Evolutionary conservation across 2,329 filamentous ascomycete genomes (phyloP), one percentile per base, ranked within the genome.

Genomic region (Fusarium scirpi): DNA sequence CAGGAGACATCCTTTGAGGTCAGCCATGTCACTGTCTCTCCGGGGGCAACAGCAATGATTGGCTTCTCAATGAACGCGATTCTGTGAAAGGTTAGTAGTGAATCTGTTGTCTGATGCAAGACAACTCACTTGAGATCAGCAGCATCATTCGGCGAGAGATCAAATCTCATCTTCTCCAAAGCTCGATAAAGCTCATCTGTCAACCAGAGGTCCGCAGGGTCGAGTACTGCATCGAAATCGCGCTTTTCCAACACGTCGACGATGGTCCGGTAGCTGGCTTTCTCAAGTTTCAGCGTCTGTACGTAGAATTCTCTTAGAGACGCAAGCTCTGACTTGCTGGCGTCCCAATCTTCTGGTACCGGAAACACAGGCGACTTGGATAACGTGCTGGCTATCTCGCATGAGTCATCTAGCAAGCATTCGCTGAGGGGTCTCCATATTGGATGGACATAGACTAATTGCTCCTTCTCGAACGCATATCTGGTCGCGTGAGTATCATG

Each of bases 401-500:
- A 58, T 48, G 68, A 46, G 45, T 73, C 62, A 18, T 74, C 71
- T 38, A 74, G 40, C 4, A 74, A 34, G 20, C 71, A 74, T 58
- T 74, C 63, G 32, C 71, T 74, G 6, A 69, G 69, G 5, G 70
- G 67, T 56, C 68, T 71, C 71, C 71, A 74, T 64, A 65, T 72
- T 22, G 70, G 70, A 7, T 72, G 62, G 40, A 72, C 30, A 18
- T 73, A 72, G 40, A 72, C 54, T 29, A 72, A 51, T 40, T 73
- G 67, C 18, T 72, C 70, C n/a, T 65, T 74, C 27, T 74, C 71
- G 25, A 74, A 74, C 13, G 41, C 40, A 15, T 60, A 48, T 18
- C 63, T 70, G 25, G 11, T 60, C 9, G 24, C 16, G 57, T 70
- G 5, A 70, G 58, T 27, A 43, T 34, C 27, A 29, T 44, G 48